Base-by-base conservation (phyloP, 2,329 filamentous ascomycete species). In the Calonectria pauciramosa region DNA sequence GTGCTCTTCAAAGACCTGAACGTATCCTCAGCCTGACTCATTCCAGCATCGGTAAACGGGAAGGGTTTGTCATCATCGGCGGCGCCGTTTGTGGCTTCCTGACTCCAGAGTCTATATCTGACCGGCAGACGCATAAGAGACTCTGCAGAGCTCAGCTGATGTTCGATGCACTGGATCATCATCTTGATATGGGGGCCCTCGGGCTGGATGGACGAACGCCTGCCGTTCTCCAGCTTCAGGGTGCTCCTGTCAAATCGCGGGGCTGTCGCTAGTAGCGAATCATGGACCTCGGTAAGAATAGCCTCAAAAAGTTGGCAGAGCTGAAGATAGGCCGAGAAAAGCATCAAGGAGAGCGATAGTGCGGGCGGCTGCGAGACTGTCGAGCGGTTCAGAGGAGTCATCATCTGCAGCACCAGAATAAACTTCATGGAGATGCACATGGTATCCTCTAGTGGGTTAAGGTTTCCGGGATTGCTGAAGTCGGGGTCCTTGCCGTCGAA, bases 371-470 rank as follows among this genome's bases (percentile, higher is more conserved):
- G 41, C 20, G 38, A 65, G 8, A 41, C 28, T 30, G 60, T 32
- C 38, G 41, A 49, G 41, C 26, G 28, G 20, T 49, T 23, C 18
- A 65, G 26, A 9, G 60, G 60, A 23, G 60, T 49, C 60, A 65
- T 65, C 28, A 49, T 65, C 41, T 65, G 60, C 41, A 65, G 41
- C 28, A 65, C 60, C 41, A 65, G 26, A 8, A 65, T 28, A 49
- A 65, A 65, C 30, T 47, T 65, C 60, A 49, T 49, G 26, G 60
- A 65, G 28, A 65, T 65, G 60, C 16, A 49, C 41, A 65, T 65
- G 41, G 60, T 41, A 49, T 65, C 41, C 18, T 65, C 60, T n/a
- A 65, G 30, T 3, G 60, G 60, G 13, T 65, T 65, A 18, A 65
- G 28, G 18, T 49, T 44, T 13, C 38, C 60, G 14, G 60, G 60